Conservation (phyloP, 1,139 yeast genomes). For the Nakaseomyces nivariensis region DNA sequence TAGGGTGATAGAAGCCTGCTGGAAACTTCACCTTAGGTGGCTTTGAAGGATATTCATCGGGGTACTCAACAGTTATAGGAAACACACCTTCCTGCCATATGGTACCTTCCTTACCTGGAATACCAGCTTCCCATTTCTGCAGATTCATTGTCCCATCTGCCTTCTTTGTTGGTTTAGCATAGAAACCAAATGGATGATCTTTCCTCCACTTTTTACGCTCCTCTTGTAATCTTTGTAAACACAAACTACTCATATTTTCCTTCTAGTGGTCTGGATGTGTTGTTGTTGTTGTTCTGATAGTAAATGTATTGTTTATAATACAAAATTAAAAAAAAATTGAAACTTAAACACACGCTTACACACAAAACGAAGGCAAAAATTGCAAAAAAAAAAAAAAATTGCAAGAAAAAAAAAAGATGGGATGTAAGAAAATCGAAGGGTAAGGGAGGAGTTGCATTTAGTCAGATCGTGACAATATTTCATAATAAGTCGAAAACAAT, state of each 20-base stretch:
- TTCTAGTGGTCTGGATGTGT: background rate
- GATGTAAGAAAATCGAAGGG: too few relatives aligned
- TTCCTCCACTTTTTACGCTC: constrained; percentile 93
- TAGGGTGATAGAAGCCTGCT: constrained; percentile 86
- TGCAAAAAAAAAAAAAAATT: background rate
- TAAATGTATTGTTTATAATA: background rate
- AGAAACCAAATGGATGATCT: constrained; percentile 97
- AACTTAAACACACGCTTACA: background rate
- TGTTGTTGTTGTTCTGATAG: too few relatives aligned
- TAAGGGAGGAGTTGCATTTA: too few relatives aligned
- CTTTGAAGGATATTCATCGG: constrained; percentile 90
- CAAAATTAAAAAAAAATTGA: too few relatives aligned
- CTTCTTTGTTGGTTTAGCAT: constrained; percentile 74
- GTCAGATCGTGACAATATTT: too few relatives aligned
- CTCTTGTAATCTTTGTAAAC: constrained; percentile 74
- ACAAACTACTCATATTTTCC: constrained; percentile 36
- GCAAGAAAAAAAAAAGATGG: too few relatives aligned
- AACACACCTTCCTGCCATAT: constrained; percentile 77
- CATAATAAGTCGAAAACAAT: too few relatives aligned
- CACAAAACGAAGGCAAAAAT: background rate
- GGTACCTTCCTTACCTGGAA: constrained; percentile 85
- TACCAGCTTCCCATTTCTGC: constrained; percentile 87
- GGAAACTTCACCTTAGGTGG: constrained; percentile 93
- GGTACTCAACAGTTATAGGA: constrained; percentile 75
- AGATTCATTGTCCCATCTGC: constrained; percentile 77